These are phyloP conservation scores for Malus hybrid DNA, from an alignment of 331 rosid genomes.

Conservation along the genomic window DNA sequence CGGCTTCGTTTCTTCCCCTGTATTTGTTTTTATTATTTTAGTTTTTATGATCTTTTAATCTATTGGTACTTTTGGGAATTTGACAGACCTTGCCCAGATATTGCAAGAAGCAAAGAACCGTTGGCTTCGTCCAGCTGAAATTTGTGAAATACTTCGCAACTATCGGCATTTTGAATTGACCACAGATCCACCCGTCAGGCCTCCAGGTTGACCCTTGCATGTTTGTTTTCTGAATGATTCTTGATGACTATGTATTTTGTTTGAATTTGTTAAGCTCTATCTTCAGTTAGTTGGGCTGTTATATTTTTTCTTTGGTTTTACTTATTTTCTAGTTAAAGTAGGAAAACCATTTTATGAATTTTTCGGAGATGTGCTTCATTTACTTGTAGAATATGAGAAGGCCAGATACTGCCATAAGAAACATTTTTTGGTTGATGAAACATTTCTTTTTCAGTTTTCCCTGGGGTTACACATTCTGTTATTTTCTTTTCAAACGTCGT, in stretches of 20 bases:
- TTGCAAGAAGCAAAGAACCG: slow-evolving; percentile 53
- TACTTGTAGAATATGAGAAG: background rate
- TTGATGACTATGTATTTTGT: background rate
- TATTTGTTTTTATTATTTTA: background rate
- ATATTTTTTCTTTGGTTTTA: background rate
- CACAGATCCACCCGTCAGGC: slow-evolving; percentile 49
- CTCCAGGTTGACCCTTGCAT: slow-evolving; percentile 44
- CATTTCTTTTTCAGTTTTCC: background rate
- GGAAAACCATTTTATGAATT: background rate
- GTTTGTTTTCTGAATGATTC: background rate
- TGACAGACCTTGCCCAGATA: slow-evolving; percentile 44
- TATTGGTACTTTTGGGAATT: background rate
- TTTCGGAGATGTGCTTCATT: background rate
- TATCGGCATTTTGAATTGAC: slow-evolving; percentile 40
- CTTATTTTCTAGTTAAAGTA: background rate
- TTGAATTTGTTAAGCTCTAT: background rate
- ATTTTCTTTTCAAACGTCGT: background rate
- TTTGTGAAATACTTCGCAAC: slow-evolving; percentile 66
- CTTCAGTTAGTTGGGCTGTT: background rate
- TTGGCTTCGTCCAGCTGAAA: slow-evolving; percentile 77
- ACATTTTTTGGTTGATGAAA: background rate
- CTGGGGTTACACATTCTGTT: background rate
- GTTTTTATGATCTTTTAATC: background rate
- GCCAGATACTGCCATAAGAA: background rate
- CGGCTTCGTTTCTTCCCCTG: background rate